These are phyloP conservation scores for Kluyveromyces sp. DNA, from an alignment of 1,139 yeast species.

Conservation along the genomic window DNA sequence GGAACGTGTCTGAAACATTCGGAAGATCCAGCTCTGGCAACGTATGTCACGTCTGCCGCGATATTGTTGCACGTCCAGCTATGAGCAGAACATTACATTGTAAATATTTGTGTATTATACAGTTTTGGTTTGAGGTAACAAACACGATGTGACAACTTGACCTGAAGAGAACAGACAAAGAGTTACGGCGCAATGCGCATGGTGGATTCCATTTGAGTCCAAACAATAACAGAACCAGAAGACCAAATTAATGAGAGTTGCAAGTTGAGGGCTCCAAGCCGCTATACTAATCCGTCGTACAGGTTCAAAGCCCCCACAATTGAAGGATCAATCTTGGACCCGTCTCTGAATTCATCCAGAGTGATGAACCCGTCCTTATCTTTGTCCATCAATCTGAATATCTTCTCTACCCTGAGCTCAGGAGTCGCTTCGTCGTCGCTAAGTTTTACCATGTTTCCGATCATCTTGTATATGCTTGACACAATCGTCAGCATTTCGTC, in stretches of 20 bases:
- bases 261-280: slow-evolving; percentile 9
- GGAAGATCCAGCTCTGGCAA: no score
- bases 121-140: background rate
- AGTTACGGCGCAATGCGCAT: background rate
- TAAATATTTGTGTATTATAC: background rate
- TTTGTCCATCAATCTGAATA: slow-evolving; percentile 68
- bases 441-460: slow-evolving; percentile 87
- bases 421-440: slow-evolving; percentile 94
- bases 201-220: no score
- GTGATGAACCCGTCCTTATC: slow-evolving; percentile 62
- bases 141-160: background rate
- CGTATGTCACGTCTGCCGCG: background rate
- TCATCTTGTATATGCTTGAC: slow-evolving; percentile 85
- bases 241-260: background rate
- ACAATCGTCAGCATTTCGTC: slow-evolving; percentile 76
- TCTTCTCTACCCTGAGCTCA: slow-evolving; percentile 74
- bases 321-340: slow-evolving; percentile 76
- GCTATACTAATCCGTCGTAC: slow-evolving; percentile 73
- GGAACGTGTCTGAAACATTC: slow-evolving; percentile 54
- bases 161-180: background rate
- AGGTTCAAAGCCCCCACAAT: slow-evolving; percentile 71
- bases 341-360: slow-evolving; percentile 75
- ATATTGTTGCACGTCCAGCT: background rate
- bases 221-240: background rate
- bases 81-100: background rate